Percentiles rank a stretch among this genome's conserved stretches.
phyloP scores from a whole-genome alignment of 2,329 filamentous ascomycete species.

The Colletotrichum chlorophyti region DNA sequence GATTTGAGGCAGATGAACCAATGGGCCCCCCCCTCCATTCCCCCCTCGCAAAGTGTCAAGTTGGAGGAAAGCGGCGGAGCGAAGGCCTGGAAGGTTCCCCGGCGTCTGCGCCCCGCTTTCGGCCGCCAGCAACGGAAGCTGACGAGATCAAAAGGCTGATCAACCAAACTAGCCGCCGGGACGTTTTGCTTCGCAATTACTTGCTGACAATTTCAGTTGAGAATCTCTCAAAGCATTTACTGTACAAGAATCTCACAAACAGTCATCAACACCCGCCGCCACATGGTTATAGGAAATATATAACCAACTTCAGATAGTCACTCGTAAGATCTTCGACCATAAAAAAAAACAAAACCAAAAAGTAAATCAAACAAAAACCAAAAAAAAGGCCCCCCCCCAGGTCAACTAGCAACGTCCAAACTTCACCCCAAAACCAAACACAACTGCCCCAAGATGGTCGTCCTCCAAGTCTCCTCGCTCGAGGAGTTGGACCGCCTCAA shows the following conservation, averaged over 20 bases:
- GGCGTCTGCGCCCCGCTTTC: neutral
- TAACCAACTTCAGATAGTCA: too few species aligned
- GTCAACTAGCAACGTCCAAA: neutral
- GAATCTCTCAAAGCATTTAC: too few species aligned
- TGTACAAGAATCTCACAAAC: neutral
- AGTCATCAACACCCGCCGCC: too few species aligned
- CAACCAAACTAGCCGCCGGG: too few species aligned
- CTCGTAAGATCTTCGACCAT: neutral
- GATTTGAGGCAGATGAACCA: too few species aligned
- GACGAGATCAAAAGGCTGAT: conserved; percentile 6
- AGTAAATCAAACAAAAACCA: neutral
- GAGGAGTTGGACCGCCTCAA: conserved; percentile 58
- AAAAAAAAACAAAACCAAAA: neutral
- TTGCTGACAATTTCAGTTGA: conserved; percentile 13
- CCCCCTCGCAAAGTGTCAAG: too few species aligned
- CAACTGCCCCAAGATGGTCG: conserved; percentile 34
- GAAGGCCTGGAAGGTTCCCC: conserved; percentile 27
- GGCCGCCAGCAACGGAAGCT: conserved; percentile 4
- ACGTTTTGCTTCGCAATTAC: too few species aligned
- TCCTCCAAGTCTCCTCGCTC: conserved; percentile 47
- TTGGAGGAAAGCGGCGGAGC: too few species aligned
- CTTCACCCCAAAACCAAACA: neutral
- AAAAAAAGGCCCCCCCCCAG: neutral
- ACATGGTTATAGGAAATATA: too few species aligned
- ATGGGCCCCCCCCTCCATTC: too few species aligned